Base-by-base conservation (phyloP, 1,284 basidiomycete species). In the Schizopora paradoxa region DNA sequence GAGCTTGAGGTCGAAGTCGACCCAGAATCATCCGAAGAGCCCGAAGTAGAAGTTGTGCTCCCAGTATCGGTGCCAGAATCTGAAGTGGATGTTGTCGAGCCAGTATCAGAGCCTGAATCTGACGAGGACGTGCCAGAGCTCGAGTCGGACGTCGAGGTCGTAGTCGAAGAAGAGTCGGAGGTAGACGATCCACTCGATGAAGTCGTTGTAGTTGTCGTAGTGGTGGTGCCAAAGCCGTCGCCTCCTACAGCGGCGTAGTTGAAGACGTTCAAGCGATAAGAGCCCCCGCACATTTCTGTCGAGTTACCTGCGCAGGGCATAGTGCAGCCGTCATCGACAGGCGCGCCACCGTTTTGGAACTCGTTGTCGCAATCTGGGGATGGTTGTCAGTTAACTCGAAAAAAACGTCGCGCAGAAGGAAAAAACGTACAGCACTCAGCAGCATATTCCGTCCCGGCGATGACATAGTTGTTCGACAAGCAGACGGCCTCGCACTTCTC, bases 321-420 rank as follows among this genome's bases (percentile, higher is more conserved):
- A 8, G 18, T 47, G 42, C 52, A 54, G 21, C 41, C 42, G 28
- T 53, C 54, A 14, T 39, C 32, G 2, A 41, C 41, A n/a, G 43
- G 49, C 6, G 43, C 48, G n/a, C 53, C 53, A 7, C 34, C 50
- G 22, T 52, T 47, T 16, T 26, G 22, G 31, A 52, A 41, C 18
- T 33, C n/a, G 22, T 19, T 22, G 11, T 50, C 50, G 33, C 50
- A 54, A 58, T 82, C 82, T 83, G 51, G 28, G 51, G 39, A 42
- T 47, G 35, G 48, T 34, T 22, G 3, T 37, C 37, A 16, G 19
- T 35, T 50, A 16, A 51, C 23, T 14, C 26, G 32, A 23, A 27
- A 21, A 10, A 8, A 14, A 31, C 28, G 8, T n/a, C n/a, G n/a
- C n/a, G n/a, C 10, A 31, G 8, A 31, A 10, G 11, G 13, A 16